Base-by-base conservation (phyloP, 2,329 filamentous ascomycete genomes). In the Pestalotiopsis sp. region DNA sequence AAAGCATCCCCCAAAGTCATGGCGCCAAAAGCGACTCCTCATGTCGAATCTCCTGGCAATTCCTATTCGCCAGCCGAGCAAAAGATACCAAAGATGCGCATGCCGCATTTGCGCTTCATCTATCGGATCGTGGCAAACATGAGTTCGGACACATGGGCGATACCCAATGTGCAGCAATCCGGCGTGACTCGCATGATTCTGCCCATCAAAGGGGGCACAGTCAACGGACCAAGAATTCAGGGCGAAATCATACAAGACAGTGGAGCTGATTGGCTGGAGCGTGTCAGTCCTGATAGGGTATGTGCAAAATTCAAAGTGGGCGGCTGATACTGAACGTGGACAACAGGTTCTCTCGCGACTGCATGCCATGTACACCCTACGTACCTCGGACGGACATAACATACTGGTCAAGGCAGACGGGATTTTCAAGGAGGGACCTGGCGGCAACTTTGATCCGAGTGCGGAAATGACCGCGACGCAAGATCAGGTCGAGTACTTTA, bases 401-500 rank as follows among this genome's bases (percentile, higher is more conserved):
- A 73, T 74, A 36, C 49, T 74, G 4, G 71, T 74, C 2, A 72
- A 69, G 45, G 72, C 73, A 0, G 68, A 72, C 23, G 73, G 72
- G 3, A 66, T 68, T 20, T 68, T 57, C 49, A 25, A 45, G 3
- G 13, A 56, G 25, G 59, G 59, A 2, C 66, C 66, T 13, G 12
- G 27, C 4, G 23, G 25, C 3, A 41, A 27, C 12, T 23, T 25
- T 39, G 25, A 23, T 1, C 17, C 39, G 1, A 56, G 39, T 23
- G 20, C 65, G 17, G 60, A 61, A 1, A 69, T 59, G 23, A 66
- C 68, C 7, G 67, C 64, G 1, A 64, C 69, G 2, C 73, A 74
- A 52, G 72, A 74, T 36, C 66, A 72, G 1, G 72, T 71, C 3
- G 73, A 74, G 65, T 74, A 74, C 27, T 74, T 74, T 31, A 74